Evolutionary conservation across 352 stramenopile genomes (phyloP).

Genomic region (Globisporangium abappressorium): DNA sequence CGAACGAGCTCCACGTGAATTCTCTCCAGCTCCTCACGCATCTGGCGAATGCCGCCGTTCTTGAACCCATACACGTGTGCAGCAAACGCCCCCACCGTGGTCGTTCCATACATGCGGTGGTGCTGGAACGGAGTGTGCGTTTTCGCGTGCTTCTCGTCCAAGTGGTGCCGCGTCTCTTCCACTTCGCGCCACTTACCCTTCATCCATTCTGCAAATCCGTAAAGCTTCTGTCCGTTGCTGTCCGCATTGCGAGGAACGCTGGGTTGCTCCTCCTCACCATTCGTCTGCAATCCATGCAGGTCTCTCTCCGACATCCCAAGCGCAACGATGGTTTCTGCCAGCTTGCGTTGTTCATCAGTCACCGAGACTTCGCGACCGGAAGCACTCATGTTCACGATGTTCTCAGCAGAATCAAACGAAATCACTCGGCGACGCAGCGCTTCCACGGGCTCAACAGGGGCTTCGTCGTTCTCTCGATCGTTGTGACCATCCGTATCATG

Average conservation of each 20-base stretch:
- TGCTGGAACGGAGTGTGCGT: constrained; percentile 39
- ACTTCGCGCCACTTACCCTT: constrained; percentile 21
- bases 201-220: constrained; percentile 19
- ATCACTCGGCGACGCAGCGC: constrained; percentile 64
- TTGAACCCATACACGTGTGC: constrained; percentile 84
- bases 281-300: constrained; percentile 32
- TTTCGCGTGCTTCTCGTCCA: constrained; percentile 3
- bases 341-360: constrained; percentile 53
- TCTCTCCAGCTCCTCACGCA: constrained; percentile 62
- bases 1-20: constrained; percentile 45
- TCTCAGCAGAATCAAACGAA: constrained; percentile 75
- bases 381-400: constrained; percentile 61
- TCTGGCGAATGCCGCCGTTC: constrained; percentile 70
- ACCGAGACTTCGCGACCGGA: constrained; percentile 34
- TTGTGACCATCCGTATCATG: constrained; percentile 18
- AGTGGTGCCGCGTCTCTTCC: constrained; percentile 5
- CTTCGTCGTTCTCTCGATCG: constrained; percentile 17
- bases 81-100: constrained; percentile 79
- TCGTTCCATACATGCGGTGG: constrained; percentile 73
- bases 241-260: neutral
- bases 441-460: constrained; percentile 51
- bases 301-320: constrained; percentile 56
- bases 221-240: constrained; percentile 9
- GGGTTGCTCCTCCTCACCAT: constrained; percentile 11
- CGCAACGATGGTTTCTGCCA: constrained; percentile 74